Evolutionary conservation across 1,139 yeast genomes (phyloP).

Genomic region (Candida glucosophila): DNA sequence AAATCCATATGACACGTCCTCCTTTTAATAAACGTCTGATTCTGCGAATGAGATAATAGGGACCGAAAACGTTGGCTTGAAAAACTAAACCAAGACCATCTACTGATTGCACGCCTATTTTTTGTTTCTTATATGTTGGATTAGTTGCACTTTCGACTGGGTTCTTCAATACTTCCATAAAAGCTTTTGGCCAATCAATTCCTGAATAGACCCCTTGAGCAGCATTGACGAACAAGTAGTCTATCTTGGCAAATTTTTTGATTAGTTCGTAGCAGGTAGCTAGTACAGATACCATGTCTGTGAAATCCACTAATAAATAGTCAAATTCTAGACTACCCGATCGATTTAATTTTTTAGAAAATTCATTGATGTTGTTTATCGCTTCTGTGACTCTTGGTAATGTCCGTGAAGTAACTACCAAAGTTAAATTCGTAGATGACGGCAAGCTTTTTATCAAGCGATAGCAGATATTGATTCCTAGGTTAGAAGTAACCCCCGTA

Average conservation of each 20-base stretch:
- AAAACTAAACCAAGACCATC: slow-evolving; percentile 81
- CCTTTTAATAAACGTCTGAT: slow-evolving; percentile 46
- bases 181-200: slow-evolving; percentile 76
- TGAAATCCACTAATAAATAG: slow-evolving; percentile 76
- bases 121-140: slow-evolving; percentile 77
- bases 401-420: slow-evolving; percentile 84
- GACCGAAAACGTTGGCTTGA: slow-evolving; percentile 94
- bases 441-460: slow-evolving; percentile 59
- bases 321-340: slow-evolving; percentile 68
- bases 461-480: slow-evolving; percentile 80
- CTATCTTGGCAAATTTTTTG: slow-evolving; percentile 55
- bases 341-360: slow-evolving; percentile 33
- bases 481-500: slow-evolving; percentile 52
- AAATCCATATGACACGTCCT: slow-evolving; percentile 75
- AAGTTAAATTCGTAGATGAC: slow-evolving; percentile 48
- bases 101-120: slow-evolving; percentile 59
- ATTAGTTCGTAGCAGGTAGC: slow-evolving; percentile 65
- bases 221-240: slow-evolving; percentile 78
- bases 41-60: slow-evolving; percentile 70
- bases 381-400: slow-evolving; percentile 75
- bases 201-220: slow-evolving; percentile 86
- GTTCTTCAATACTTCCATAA: slow-evolving; percentile 48
- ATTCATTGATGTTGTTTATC: slow-evolving; percentile 51
- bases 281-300: slow-evolving; percentile 81
- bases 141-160: slow-evolving; percentile 80